A percentile compares a stretch with the other conserved stretches of the same genome.
Evolutionary conservation across 2,329 filamentous ascomycete species (phyloP).

Genomic region (Aspergillus novoparasiticus): DNA sequence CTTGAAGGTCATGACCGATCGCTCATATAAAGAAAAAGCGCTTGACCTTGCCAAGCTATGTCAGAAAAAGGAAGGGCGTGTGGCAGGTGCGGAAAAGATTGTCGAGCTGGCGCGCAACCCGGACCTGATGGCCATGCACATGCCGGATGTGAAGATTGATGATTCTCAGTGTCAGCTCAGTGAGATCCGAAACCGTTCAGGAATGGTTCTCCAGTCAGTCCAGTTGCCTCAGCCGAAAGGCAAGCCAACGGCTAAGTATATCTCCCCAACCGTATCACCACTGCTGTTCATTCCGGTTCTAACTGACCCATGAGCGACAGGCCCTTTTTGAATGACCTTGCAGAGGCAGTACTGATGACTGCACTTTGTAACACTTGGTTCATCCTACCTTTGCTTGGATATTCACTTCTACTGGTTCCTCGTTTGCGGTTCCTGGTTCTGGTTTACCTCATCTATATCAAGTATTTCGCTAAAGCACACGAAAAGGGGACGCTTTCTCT

Average conservation of each 20-base stretch:
- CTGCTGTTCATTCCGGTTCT: not conserved
- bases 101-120: constrained; percentile 21
- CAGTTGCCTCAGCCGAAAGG: constrained; percentile 5
- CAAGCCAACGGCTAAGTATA: constrained; percentile 15
- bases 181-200: constrained; percentile 16
- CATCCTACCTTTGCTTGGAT: constrained; percentile 69
- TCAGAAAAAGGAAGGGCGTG: constrained; percentile 23
- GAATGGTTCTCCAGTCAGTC: constrained; percentile 12
- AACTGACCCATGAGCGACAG: constrained; percentile 6
- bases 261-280: not conserved
- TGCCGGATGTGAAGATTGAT: constrained; percentile 17
- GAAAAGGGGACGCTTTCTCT: constrained; percentile 69
- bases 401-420: constrained; percentile 78
- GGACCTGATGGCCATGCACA: constrained; percentile 20
- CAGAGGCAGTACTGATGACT: constrained; percentile 18
- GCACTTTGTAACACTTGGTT: constrained; percentile 24
- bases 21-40: constrained; percentile 21
- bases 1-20: constrained; percentile 22
- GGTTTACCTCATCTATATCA: constrained; percentile 73
- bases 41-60: constrained; percentile 21
- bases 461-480: constrained; percentile 68
- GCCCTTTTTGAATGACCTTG: constrained; percentile 11
- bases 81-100: constrained; percentile 23
- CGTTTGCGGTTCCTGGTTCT: constrained; percentile 71
- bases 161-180: constrained; percentile 14